A percentile compares a stretch with the other conserved stretches of the same genome.
These are phyloP conservation scores for Apophysomyces ossiformis DNA, from an alignment of 371 early-diverging fungal species.

Conservation along the genomic window DNA sequence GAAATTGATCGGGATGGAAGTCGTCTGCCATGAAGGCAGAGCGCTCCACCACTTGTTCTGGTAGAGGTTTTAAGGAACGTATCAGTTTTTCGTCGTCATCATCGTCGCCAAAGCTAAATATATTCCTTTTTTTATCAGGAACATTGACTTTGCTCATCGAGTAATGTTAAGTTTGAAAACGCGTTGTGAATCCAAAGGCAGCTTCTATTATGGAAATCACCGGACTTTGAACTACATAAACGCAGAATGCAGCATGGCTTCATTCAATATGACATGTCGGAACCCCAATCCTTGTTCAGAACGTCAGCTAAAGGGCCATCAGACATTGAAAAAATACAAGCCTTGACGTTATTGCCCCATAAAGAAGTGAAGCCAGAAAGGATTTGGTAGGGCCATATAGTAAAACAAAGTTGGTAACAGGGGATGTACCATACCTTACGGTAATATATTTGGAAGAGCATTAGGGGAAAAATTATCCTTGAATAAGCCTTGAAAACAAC, in stretches of 20 bases:
- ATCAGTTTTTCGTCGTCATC: constrained; percentile 36
- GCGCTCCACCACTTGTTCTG: constrained; percentile 54
- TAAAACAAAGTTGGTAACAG: no score
- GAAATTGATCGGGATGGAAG: constrained; percentile 66
- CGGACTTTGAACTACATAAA: not conserved
- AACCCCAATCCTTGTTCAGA: no score
- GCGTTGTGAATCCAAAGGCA: not conserved
- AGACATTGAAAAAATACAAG: not conserved
- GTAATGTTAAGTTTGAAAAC: not conserved
- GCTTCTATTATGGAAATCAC: not conserved
- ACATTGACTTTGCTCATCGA: not conserved
- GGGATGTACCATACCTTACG: no score
- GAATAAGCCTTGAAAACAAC: no score
- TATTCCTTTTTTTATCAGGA: constrained; percentile 22
- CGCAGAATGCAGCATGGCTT: no score
- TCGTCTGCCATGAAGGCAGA: constrained; percentile 53
- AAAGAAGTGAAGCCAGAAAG: no score
- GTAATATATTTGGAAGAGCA: no score
- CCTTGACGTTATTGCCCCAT: no score
- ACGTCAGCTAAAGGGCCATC: not conserved
- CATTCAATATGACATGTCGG: no score
- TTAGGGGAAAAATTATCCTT: no score
- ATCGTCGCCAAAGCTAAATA: constrained; percentile 51
- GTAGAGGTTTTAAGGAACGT: constrained; percentile 38
- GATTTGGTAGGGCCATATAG: no score